phyloP scores from a whole-genome alignment of 306 rosid species.

The Abrus precatorius region DNA sequence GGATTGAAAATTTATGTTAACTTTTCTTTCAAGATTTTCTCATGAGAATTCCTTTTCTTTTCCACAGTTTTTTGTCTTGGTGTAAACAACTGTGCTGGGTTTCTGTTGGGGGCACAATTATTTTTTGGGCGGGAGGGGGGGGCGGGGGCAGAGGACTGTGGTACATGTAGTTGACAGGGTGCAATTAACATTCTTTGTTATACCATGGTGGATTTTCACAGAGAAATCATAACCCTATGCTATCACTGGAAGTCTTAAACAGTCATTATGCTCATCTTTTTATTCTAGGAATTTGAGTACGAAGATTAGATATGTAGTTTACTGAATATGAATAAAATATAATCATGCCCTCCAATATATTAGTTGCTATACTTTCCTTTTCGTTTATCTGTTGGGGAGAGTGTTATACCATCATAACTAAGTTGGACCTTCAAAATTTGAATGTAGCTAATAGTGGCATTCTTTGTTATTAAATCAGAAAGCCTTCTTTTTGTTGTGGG shows the following conservation, averaged over 20 bases:
- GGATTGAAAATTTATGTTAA: conserved; percentile 26
- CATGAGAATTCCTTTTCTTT: not conserved
- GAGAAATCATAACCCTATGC: not conserved
- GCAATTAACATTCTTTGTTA: not conserved
- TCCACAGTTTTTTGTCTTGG: not conserved
- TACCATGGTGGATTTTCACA: conserved; percentile 21
- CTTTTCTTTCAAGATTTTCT: not conserved
- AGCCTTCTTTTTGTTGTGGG: conserved; percentile 34
- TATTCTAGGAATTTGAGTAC: conserved; percentile 31
- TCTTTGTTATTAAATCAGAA: conserved; percentile 22
- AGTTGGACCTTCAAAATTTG: conserved; percentile 29
- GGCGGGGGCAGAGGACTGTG: not conserved
- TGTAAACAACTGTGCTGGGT: conserved; percentile 5
- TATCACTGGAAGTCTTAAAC: not conserved
- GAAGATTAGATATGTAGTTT: not conserved
- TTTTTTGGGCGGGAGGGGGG: not conserved
- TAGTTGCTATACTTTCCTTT: not conserved
- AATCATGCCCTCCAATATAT: not conserved
- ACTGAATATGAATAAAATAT: not conserved
- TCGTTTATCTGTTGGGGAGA: not conserved
- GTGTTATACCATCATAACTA: conserved; percentile 14
- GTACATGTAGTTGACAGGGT: not conserved
- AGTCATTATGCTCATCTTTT: conserved; percentile 14
- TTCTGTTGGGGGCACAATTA: not conserved
- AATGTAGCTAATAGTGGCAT: conserved; percentile 27